Evolutionary conservation across 352 stramenopile species (phyloP).

Genomic region (Phytophthora palmivora): DNA sequence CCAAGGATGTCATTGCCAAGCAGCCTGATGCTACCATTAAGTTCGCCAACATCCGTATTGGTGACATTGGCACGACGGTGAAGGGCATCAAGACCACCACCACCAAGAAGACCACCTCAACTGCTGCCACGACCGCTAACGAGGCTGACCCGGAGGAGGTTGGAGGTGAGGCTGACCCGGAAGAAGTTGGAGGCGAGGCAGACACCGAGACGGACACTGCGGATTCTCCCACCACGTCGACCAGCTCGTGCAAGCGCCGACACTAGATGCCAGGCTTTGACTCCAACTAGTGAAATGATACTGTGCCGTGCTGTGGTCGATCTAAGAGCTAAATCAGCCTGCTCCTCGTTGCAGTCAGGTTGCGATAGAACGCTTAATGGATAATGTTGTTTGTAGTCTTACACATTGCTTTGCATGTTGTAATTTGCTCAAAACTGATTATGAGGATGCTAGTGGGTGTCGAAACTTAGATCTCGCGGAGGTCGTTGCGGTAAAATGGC

Average conservation of each 20-base stretch:
- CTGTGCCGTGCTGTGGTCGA: slow-evolving; percentile 21
- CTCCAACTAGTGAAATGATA: slow-evolving; percentile 11
- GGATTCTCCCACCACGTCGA: slow-evolving; percentile 3
- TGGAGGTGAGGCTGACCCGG: no score
- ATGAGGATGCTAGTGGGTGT: no score
- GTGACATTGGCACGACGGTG: slow-evolving; percentile 62
- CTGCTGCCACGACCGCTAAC: slow-evolving; percentile 11
- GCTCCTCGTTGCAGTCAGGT: background rate
- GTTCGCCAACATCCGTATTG: slow-evolving; percentile 50
- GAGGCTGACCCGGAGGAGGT: slow-evolving; percentile 20
- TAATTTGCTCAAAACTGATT: no score
- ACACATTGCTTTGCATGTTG: no score
- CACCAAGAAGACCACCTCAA: slow-evolving; percentile 11
- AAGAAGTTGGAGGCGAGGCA: background rate
- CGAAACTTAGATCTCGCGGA: no score
- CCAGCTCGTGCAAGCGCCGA: slow-evolving; percentile 28
- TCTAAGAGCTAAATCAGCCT: slow-evolving; percentile 13
- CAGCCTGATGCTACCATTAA: slow-evolving; percentile 53
- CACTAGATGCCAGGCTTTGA: slow-evolving; percentile 22
- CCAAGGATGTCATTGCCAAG: slow-evolving; percentile 47
- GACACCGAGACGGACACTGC: background rate
- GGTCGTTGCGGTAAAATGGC: no score
- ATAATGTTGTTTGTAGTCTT: slow-evolving; percentile 24
- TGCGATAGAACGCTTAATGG: slow-evolving; percentile 21
- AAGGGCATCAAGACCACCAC: slow-evolving; percentile 17